Evolutionary conservation across 2,329 filamentous ascomycete species (phyloP).

Genomic region (Coniosporium uncinatum): DNA sequence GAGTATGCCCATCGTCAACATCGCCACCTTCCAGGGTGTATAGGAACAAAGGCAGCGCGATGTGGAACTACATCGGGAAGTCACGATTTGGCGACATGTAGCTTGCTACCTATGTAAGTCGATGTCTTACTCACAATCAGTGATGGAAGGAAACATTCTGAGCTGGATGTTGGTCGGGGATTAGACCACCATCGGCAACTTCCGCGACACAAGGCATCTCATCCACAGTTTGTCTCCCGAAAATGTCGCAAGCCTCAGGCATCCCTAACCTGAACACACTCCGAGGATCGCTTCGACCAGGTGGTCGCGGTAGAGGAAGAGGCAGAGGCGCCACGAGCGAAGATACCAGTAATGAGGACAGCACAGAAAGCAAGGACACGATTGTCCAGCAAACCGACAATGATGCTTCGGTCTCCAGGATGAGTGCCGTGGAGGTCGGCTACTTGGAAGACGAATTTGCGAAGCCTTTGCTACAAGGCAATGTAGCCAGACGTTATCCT

Average conservation of each 20-base stretch:
- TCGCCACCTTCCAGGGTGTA: too few relatives aligned
- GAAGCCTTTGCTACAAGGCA: conserved; percentile 54
- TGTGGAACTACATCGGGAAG: too few relatives aligned
- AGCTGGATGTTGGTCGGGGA: too few relatives aligned
- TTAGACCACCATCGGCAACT: too few relatives aligned
- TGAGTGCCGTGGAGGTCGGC: conserved; percentile 82
- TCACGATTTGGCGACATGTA: too few relatives aligned
- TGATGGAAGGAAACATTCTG: too few relatives aligned
- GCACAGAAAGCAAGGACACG: conserved; percentile 48
- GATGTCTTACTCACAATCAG: too few relatives aligned
- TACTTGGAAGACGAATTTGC: conserved; percentile 85
- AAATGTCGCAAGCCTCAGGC: conserved; percentile 44
- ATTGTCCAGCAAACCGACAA: conserved; percentile 86
- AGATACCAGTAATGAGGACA: not conserved
- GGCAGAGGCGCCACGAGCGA: conserved; percentile 35
- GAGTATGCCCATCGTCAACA: too few relatives aligned
- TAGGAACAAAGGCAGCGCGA: too few relatives aligned
- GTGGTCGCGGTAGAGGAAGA: conserved; percentile 34
- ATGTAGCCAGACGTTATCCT: conserved; percentile 63
- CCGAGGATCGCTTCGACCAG: conserved; percentile 26
- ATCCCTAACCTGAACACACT: conserved; percentile 76
- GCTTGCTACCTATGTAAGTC: too few relatives aligned
- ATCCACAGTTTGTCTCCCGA: too few relatives aligned
- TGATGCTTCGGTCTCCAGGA: conserved; percentile 82
- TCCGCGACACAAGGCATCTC: too few relatives aligned